Percentiles rank a stretch among this genome's conserved stretches.
Conservation (phyloP, 768 basidiomycete genomes). For the Rhodotorula babjevae region DNA sequence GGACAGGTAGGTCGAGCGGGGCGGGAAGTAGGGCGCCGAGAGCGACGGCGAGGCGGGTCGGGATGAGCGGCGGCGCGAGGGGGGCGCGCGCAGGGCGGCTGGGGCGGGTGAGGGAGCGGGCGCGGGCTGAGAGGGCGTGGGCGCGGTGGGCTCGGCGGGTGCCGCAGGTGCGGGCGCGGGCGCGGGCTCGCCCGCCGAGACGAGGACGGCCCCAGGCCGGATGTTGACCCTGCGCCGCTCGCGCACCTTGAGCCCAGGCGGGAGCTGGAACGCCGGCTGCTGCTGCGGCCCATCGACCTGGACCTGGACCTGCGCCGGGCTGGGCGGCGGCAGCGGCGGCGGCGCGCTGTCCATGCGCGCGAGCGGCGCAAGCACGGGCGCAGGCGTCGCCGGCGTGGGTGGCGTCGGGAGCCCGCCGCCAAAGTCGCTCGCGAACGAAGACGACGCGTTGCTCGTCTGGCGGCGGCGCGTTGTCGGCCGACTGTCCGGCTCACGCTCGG, state of each 20-base stretch:
- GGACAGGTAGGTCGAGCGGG: background rate
- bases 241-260: constrained; percentile 13
- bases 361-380: background rate
- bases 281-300: background rate
- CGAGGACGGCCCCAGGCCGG: background rate
- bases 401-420: background rate
- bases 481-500: too few species aligned
- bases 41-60: background rate
- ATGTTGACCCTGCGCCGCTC: constrained; percentile 37
- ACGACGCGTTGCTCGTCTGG: background rate
- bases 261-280: constrained; percentile 14
- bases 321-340: background rate
- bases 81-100: background rate
- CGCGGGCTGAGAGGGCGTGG: background rate
- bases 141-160: background rate
- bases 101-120: background rate
- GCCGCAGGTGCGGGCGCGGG: background rate
- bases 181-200: background rate
- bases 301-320: background rate
- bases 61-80: background rate
- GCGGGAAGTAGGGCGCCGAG: background rate
- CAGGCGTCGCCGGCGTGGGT: background rate
- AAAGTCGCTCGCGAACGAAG: background rate
- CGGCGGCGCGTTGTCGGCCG: background rate
- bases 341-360: too few species aligned